phyloP scores from a whole-genome alignment of 176 grass and related monocot species.

The Sorghum bicolor region DNA sequence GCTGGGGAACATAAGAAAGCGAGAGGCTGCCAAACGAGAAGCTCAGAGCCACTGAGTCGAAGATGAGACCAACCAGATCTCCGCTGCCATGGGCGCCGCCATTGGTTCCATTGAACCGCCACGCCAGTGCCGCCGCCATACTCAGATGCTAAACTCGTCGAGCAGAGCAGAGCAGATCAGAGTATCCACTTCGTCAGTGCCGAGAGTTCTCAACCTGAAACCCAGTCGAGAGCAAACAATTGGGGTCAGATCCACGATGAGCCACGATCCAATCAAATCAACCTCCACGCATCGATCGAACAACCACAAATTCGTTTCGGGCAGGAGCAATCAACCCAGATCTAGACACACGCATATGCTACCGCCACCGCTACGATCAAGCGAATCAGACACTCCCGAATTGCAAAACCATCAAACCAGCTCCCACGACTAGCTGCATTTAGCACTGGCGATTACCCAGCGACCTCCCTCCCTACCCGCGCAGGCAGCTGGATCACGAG shows the following conservation, averaged over 20 bases:
- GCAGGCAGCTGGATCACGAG: slow-evolving; percentile 5
- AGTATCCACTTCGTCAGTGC: slow-evolving; percentile 18
- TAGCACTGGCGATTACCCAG: neutral
- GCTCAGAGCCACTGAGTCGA: slow-evolving; percentile 12
- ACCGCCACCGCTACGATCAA: neutral
- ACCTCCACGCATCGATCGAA: neutral
- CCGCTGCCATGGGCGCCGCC: slow-evolving; percentile 52
- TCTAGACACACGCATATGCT: neutral
- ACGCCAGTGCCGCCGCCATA: slow-evolving; percentile 78
- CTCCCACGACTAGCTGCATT: neutral
- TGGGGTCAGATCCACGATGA: slow-evolving; percentile 39
- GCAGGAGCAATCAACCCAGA: neutral
- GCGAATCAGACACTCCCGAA: neutral
- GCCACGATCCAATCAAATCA: neutral
- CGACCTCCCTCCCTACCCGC: neutral
- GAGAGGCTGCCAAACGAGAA: slow-evolving; percentile 7
- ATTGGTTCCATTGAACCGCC: slow-evolving; percentile 80
- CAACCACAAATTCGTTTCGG: neutral
- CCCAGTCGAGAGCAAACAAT: neutral
- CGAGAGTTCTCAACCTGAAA: slow-evolving; percentile 49
- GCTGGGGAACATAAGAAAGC: slow-evolving; percentile 15
- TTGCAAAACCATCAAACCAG: neutral
- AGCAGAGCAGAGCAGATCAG: slow-evolving; percentile 40
- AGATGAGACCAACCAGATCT: slow-evolving; percentile 76
- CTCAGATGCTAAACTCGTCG: slow-evolving; percentile 20